Conservation (phyloP, 768 basidiomycete genomes). For the Boletus rubescentipes region DNA sequence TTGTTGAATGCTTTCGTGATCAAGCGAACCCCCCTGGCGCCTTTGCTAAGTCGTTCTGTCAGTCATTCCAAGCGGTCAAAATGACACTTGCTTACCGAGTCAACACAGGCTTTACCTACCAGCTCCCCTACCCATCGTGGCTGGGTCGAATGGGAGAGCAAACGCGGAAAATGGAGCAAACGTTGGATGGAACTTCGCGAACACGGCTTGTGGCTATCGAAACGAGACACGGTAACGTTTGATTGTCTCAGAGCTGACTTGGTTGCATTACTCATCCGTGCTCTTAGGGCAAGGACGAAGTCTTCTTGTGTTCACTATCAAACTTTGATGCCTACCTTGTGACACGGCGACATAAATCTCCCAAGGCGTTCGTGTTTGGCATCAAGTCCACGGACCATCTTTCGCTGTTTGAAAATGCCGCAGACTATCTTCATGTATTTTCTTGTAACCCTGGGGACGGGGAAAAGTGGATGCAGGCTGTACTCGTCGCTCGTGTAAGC, state of each 20-base stretch:
- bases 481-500: constrained; percentile 79
- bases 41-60: constrained; percentile 58
- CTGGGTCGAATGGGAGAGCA: constrained; percentile 86
- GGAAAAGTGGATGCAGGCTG: constrained; percentile 73
- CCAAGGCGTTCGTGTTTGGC: constrained; percentile 83
- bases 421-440: constrained; percentile 88
- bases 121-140: constrained; percentile 46
- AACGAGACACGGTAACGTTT: constrained; percentile 76
- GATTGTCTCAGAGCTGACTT: not conserved
- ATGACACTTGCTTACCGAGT: constrained; percentile 45
- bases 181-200: constrained; percentile 86
- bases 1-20: constrained; percentile 78
- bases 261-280: constrained; percentile 4
- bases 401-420: constrained; percentile 81
- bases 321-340: constrained; percentile 88
- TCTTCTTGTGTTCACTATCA: constrained; percentile 77
- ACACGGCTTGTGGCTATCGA: constrained; percentile 83
- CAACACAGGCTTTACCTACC: constrained; percentile 46
- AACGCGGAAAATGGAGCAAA: constrained; percentile 95
- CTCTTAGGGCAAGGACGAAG: constrained; percentile 78
- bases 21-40: constrained; percentile 67
- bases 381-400: constrained; percentile 87
- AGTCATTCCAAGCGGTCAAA: constrained; percentile 31
- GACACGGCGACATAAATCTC: constrained; percentile 74
- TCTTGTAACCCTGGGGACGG: constrained; percentile 75